phyloP scores from a whole-genome alignment of 1,284 basidiomycete genomes.

The Apiotrichum gamsii region DNA sequence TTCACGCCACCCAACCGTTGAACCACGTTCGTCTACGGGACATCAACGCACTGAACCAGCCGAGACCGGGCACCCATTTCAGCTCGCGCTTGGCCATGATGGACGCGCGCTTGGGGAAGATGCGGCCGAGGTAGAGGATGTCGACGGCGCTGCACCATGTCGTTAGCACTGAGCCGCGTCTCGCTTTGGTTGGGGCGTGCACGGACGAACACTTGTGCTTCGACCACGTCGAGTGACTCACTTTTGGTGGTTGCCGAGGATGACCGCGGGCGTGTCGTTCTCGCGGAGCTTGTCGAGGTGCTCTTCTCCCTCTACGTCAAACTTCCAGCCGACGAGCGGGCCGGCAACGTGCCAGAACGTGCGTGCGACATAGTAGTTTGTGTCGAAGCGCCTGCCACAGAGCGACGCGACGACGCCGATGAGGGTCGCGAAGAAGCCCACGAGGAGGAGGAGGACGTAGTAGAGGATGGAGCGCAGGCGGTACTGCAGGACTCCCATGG shows the following conservation, averaged over 20 bases:
- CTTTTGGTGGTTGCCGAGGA: conserved; percentile 89
- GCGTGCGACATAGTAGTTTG: conserved; percentile 78
- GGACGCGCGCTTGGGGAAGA: conserved; percentile 75
- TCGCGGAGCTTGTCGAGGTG: conserved; percentile 55
- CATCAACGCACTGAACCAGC: conserved; percentile 69
- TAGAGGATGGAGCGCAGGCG: conserved; percentile 68
- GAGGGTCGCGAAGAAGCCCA: conserved; percentile 69
- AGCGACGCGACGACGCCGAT: conserved; percentile 65
- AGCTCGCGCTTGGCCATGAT: conserved; percentile 95
- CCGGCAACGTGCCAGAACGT: conserved; percentile 71
- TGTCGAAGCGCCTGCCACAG: conserved; percentile 67
- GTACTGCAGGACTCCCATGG: conserved; percentile 34
- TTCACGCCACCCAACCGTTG: too few relatives aligned
- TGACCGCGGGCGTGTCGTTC: conserved; percentile 55
- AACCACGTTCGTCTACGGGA: too few relatives aligned
- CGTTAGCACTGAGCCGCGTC: too few relatives aligned
- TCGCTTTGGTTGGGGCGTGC: too few relatives aligned
- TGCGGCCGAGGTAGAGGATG: conserved; percentile 73
- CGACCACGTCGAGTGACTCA: conserved; percentile 25
- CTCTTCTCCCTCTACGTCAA: conserved; percentile 81
- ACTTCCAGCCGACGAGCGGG: conserved; percentile 62
- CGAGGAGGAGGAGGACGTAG: conserved; percentile 63
- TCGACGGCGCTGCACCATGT: conserved; percentile 81
- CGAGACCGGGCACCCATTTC: conserved; percentile 74
- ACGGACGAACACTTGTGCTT: too few relatives aligned